Conservation (phyloP, 2,329 filamentous ascomycete species). For the Penicillium sp. region DNA sequence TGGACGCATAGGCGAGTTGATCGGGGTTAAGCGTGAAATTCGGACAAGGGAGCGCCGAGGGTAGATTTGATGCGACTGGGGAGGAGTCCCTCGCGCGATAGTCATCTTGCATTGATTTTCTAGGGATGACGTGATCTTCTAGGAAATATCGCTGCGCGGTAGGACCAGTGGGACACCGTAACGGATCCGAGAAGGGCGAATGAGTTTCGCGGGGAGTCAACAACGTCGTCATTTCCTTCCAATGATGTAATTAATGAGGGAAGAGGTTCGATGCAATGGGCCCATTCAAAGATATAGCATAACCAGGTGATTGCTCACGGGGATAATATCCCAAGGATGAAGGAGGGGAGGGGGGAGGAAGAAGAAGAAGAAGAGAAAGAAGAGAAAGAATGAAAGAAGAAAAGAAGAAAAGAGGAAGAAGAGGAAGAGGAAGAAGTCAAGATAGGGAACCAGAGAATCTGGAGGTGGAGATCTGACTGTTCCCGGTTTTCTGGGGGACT, state of each 20-base stretch:
- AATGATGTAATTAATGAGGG: conserved; percentile 1
- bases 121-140: conserved; percentile 20
- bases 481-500: no score
- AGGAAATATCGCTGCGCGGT: conserved; percentile 37
- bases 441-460: no score
- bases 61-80: conserved; percentile 30
- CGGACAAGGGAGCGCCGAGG: conserved; percentile 42
- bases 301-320: not conserved
- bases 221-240: conserved; percentile 38
- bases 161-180: conserved; percentile 31
- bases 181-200: conserved; percentile 33
- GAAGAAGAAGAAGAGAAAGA: no score
- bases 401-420: not conserved
- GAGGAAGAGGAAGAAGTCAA: not conserved
- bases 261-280: not conserved
- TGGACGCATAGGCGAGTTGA: conserved; percentile 36
- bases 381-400: not conserved
- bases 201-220: conserved; percentile 32
- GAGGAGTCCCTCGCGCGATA: conserved; percentile 25
- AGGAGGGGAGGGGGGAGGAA: no score
- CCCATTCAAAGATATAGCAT: not conserved
- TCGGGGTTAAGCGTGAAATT: conserved; percentile 34
- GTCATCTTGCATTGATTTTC: conserved; percentile 31
- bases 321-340: not conserved
- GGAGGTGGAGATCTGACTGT: no score